Evolutionary conservation across 108 stramenopile species (phyloP), one percentile per base, ranked within the genome.

Genomic region (Nitzschia sp.): DNA sequence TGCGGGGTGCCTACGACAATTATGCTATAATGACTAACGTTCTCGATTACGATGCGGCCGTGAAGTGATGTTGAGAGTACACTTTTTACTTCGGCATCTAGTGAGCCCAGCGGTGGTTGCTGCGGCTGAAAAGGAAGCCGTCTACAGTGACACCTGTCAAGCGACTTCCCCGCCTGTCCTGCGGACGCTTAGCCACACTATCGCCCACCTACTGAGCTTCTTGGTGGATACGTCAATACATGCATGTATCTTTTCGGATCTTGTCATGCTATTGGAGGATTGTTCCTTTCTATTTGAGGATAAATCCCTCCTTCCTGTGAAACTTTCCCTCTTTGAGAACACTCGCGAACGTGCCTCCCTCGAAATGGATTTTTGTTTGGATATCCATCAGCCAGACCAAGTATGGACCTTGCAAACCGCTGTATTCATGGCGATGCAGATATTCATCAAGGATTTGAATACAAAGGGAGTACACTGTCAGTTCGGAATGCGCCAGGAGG

Each of bases 361-460:
- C 13, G 25, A 64, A 19, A 17, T 30, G 30, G 24, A 42, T 25
- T 71, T 8, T 29, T 18, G 25, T 34, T 46, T 74, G 1, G 57
- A 66, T 18, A 33, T 74, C 18, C 21, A 48, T 38, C 48, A 29
- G 25, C 35, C 58, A 25, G 65, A 74, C n/a, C 54, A 74, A 55
- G 6, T 64, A 5, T 59, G 46, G 33, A 26, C 51, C 11, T 53
- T 74, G 34, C 65, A 74, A 48, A 66, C 46, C 1, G 65, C 61
- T 30, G 49, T 26, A 2, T 9, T 66, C 26, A 59, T 42, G 29
- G 54, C 57, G 56, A 42, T 74, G 55, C 9, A 13, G 2, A 35
- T 3, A 3, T 59, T 59, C 27, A 11, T 67, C 33, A 23, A 5
- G 19, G 24, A 42, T 42, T 28, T 30, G 1, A 54, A 42, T 5